Conservation (phyloP, 2,329 filamentous ascomycete species). For the Alternaria brassicicola region DNA sequence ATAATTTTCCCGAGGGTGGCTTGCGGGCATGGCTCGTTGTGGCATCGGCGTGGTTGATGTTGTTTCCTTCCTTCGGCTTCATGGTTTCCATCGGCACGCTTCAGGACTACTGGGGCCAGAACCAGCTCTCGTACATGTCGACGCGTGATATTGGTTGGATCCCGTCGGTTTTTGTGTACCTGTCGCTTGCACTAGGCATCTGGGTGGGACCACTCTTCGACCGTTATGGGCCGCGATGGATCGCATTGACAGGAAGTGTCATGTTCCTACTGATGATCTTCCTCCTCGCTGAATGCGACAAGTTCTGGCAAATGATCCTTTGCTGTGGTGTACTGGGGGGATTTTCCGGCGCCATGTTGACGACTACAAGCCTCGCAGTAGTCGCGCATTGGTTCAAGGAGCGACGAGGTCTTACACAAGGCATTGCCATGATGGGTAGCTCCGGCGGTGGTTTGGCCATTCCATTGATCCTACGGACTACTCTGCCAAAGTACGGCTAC, state of each 20-base stretch:
- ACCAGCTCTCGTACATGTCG: conserved; percentile 72
- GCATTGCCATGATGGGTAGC: conserved; percentile 49
- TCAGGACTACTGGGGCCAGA: conserved; percentile 75
- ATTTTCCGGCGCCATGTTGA: conserved; percentile 47
- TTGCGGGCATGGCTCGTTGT: conserved; percentile 51
- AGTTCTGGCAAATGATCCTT: conserved; percentile 53
- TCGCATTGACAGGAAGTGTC: conserved; percentile 38
- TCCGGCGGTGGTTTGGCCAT: conserved; percentile 46
- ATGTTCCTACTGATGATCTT: conserved; percentile 41
- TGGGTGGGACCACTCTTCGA: conserved; percentile 79
- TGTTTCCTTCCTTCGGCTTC: conserved; percentile 47
- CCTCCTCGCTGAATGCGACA: conserved; percentile 40
- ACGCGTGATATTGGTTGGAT: conserved; percentile 80
- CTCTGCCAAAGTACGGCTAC: conserved; percentile 46
- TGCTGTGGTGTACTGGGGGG: conserved; percentile 50
- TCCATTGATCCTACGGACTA: conserved; percentile 43
- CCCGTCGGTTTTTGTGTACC: conserved; percentile 82
- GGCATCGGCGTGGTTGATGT: conserved; percentile 42
- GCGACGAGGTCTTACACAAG: conserved; percentile 46
- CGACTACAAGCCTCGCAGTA: conserved; percentile 44
- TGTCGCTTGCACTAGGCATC: conserved; percentile 81
- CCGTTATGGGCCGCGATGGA: conserved; percentile 46
- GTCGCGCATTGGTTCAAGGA: conserved; percentile 51
- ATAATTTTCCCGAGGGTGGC: conserved; percentile 49
- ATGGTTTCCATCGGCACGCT: conserved; percentile 68